Conservation (phyloP, 2,329 filamentous ascomycete genomes). For the Bisporella sp. region DNA sequence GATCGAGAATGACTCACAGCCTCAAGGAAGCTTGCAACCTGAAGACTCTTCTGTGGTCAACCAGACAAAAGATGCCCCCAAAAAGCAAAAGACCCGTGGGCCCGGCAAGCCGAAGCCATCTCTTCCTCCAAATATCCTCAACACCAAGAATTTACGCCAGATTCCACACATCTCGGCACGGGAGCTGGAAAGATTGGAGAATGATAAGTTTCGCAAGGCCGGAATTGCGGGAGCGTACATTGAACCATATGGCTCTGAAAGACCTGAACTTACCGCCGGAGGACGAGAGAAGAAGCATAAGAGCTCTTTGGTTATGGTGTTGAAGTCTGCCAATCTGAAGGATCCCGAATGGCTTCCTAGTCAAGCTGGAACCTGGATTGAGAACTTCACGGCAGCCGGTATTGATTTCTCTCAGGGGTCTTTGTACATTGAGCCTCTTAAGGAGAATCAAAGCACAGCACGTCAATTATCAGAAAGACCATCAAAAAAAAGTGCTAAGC, state of each 20-base stretch:
- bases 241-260: slow-evolving; percentile 5
- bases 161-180: not conserved
- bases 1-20: too few relatives aligned
- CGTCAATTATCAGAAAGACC: too few relatives aligned
- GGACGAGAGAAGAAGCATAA: slow-evolving; percentile 20
- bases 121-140: too few relatives aligned
- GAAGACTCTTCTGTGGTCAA: too few relatives aligned
- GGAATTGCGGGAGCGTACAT: slow-evolving; percentile 12
- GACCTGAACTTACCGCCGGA: not conserved
- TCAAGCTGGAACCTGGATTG: slow-evolving; percentile 13
- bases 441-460: too few relatives aligned
- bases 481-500: too few relatives aligned
- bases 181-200: slow-evolving; percentile 5
- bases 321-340: slow-evolving; percentile 25
- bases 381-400: slow-evolving; percentile 1
- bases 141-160: not conserved
- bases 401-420: not conserved
- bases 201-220: slow-evolving; percentile 7
- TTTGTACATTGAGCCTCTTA: too few relatives aligned
- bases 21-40: too few relatives aligned
- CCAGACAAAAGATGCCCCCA: too few relatives aligned
- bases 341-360: slow-evolving; percentile 9
- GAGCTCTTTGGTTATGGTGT: slow-evolving; percentile 26
- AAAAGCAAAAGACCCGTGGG: too few relatives aligned
- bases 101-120: too few relatives aligned